phyloP scores from a whole-genome alignment of 2,329 filamentous ascomycete genomes.

The Diaporthe eres region DNA sequence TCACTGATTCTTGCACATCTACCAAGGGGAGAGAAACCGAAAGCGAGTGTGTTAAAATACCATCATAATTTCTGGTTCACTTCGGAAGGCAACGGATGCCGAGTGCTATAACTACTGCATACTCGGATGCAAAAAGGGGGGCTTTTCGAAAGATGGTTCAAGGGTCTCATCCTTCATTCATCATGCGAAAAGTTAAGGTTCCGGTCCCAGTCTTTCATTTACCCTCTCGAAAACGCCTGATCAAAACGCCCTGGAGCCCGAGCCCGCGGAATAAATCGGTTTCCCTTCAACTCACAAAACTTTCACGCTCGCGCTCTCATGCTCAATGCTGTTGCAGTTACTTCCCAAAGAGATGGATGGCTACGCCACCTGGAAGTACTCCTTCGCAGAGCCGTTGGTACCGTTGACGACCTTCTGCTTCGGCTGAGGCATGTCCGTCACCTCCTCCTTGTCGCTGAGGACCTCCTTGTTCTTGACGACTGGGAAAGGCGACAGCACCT shows the following conservation, averaged over 20 bases:
- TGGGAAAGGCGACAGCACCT: conserved; percentile 78
- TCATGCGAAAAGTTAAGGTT: conserved; percentile 17
- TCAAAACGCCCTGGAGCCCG: conserved; percentile 25
- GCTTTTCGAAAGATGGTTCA: conserved; percentile 6
- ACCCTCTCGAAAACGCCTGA: conserved; percentile 22
- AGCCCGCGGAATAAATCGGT: background rate
- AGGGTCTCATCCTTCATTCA: conserved; percentile 19
- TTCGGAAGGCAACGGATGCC: background rate
- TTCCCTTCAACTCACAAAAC: background rate
- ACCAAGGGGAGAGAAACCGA: background rate
- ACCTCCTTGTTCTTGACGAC: conserved; percentile 70
- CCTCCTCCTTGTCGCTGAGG: conserved; percentile 63
- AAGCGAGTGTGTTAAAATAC: background rate
- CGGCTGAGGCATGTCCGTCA: conserved; percentile 50
- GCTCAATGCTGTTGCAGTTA: background rate
- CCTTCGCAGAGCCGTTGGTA: background rate
- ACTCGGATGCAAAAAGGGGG: background rate
- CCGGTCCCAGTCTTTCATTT: background rate
- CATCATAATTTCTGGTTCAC: background rate
- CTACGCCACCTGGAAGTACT: conserved; percentile 14
- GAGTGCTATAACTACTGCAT: conserved; percentile 4
- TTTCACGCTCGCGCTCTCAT: conserved; percentile 15
- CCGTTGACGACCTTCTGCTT: background rate
- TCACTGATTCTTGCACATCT: background rate
- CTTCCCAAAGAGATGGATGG: background rate